Evolutionary conservation across 2,329 filamentous ascomycete genomes (phyloP), one percentile per base, ranked within the genome.

Genomic region (Colletotrichum sp.): DNA sequence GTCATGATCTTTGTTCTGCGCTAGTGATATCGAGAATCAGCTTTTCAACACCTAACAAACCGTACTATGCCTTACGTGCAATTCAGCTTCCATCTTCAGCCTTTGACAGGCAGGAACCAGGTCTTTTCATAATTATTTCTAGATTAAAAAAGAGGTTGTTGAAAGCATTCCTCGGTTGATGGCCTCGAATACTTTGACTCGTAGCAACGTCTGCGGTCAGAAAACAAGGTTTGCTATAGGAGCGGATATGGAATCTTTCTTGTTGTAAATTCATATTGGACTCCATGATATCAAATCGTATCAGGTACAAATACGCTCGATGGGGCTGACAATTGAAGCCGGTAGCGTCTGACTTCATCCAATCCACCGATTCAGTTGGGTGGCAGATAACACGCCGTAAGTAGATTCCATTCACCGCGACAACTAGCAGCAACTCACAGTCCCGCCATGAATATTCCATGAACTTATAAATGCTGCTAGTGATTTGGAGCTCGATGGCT

Each of bases 121-220:
- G 38, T 2, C 9, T 12, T n/a, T 4, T n/a, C 3, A n/a, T 4
- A n/a, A 12, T 21, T 6, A 12, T 1, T 0, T n/a, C 9, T 48
- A 12, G 9, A 21, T 1, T n/a, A 48, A 2, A 12, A 18, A 48
- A 48, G 3, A 43, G 3, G 2, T 12, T 6, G 38, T 43, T 2
- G 18, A n/a, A 48, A 48, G 6, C 18, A 12, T 3, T 48, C 0
- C 3, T 48, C 18, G 4, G 9, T n/a, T 12, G 9, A 48, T n/a
- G 9, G 9, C 38, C 38, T 48, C 18, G 18, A 43, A 10, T 2
- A 4, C 2, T n/a, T 2, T 48, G 1, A 6, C 3, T 48, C 3
- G 38, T 12, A 10, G 38, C 18, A 48, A 10, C 18, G 18, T 43
- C 38, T 10, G 9, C 9, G 5, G 18, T 43, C 9, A 10, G 3